Base-by-base conservation (phyloP, 768 basidiomycete species). In the Asterophora parasitica region DNA sequence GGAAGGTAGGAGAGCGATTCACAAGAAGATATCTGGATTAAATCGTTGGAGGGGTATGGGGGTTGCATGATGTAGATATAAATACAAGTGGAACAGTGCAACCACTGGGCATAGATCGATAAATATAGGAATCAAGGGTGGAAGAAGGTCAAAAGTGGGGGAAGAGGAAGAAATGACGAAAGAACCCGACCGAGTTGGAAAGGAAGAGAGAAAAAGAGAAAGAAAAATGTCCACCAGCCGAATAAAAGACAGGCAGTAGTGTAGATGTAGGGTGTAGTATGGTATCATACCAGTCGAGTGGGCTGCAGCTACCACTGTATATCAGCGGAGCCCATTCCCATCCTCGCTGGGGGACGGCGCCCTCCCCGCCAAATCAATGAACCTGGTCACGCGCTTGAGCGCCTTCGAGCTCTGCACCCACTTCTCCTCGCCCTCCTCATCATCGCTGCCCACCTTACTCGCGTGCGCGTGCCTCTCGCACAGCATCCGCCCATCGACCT, bases 401-500 rank as follows among this genome's bases (percentile, higher is more conserved):
- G 85, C 84, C 58, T 75, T 75, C 52, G 75, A 64, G 38, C 58
- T 74, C 66, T 58, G 61, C 47, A 56, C 63, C 66, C 66, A 62
- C 50, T 61, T 61, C 51, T 63, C 64, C 47, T 56, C 60, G 3
- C 55, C 55, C 41, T 58, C 58, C 44, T 63, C 61, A 39, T 62
- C 65, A 38, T 58, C 59, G 30, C 53, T 58, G 12, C 58, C 54
- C 32, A 55, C 54, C 32, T 57, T 55, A 27, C 58, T 60, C n/a
- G 53, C 54, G 30, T 61, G 58, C 44, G 86, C 86, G 65, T 95
- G 93, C 49, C 75, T 69, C 69, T 95, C 92, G 61, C 93, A 95
- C 46, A 91, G 69, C 83, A 90, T 90, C 66, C 79, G 70, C 19
- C 85, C 81, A 56, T 88, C 90, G 4, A 92, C 75, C 63, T 95